Evolutionary conservation across 805 yeast genomes (phyloP).

Genomic region (Candida nanaspora): DNA sequence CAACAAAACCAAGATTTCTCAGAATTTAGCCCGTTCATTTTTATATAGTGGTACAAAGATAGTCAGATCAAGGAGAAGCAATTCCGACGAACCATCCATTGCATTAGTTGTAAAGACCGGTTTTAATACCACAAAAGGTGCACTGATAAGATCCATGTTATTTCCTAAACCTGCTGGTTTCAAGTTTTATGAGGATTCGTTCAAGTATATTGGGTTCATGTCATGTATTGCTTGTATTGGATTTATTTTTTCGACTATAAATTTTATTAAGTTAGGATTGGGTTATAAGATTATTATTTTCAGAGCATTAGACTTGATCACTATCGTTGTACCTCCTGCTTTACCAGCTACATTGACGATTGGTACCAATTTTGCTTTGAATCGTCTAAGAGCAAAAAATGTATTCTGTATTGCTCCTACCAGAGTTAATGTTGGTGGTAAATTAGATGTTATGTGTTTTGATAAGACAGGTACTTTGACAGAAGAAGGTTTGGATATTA

Average conservation of each 20-base stretch:
- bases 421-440: constrained; percentile 93
- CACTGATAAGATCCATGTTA: constrained; percentile 88
- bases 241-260: constrained; percentile 73
- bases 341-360: constrained; percentile 95
- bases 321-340: constrained; percentile 98
- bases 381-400: constrained; percentile 57
- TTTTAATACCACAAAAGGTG: constrained; percentile 92
- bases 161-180: constrained; percentile 94
- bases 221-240: constrained; percentile 77
- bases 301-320: constrained; percentile 87
- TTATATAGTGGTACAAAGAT: constrained; percentile 86
- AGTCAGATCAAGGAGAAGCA: constrained; percentile 65
- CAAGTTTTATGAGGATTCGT: constrained; percentile 90
- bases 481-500: constrained; percentile 90
- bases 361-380: constrained; percentile 89
- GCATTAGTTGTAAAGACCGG: constrained; percentile 90
- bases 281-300: constrained; percentile 64
- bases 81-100: constrained; percentile 61
- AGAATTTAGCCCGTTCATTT: constrained; percentile 64
- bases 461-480: constrained; percentile 98
- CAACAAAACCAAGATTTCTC: constrained; percentile 46
- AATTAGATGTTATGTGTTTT: constrained; percentile 81
- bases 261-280: constrained; percentile 72
- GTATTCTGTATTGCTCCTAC: constrained; percentile 93
- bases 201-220: constrained; percentile 95